Percentiles rank a stretch among this genome's conserved stretches.
Conservation (phyloP, 352 stramenopile genomes). For the Pythium plurisporium region DNA sequence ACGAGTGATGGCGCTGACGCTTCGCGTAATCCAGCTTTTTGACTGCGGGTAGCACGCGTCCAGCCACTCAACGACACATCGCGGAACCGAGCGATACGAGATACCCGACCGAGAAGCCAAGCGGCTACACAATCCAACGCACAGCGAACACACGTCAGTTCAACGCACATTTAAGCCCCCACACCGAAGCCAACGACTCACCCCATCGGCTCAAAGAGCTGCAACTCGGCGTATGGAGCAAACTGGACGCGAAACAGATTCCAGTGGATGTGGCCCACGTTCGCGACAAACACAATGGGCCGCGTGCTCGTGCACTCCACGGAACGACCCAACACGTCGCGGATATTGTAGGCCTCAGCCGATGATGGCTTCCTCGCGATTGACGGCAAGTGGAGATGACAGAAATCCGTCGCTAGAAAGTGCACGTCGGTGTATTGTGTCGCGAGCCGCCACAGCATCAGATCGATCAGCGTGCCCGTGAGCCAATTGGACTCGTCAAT, state of each 20-base stretch:
- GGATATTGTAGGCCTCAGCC: slow-evolving; percentile 32
- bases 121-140: slow-evolving; percentile 20
- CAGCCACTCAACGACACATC: slow-evolving; percentile 79
- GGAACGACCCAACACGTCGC: slow-evolving; percentile 61
- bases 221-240: slow-evolving; percentile 51
- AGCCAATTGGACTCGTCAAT: slow-evolving; percentile 83
- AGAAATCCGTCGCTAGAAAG: slow-evolving; percentile 87
- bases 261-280: slow-evolving; percentile 83
- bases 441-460: slow-evolving; percentile 80
- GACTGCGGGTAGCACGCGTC: slow-evolving; percentile 69
- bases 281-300: slow-evolving; percentile 82
- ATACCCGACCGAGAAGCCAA: slow-evolving; percentile 53
- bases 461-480: slow-evolving; percentile 77
- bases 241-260: slow-evolving; percentile 84
- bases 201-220: slow-evolving; percentile 90
- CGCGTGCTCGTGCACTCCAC: slow-evolving; percentile 53
- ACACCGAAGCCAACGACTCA: slow-evolving; percentile 12
- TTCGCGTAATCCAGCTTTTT: slow-evolving; percentile 45
- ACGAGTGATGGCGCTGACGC: slow-evolving; percentile 73
- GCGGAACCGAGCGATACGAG: slow-evolving; percentile 73
- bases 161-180: neutral
- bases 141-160: neutral
- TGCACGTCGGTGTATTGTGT: slow-evolving; percentile 58
- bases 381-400: slow-evolving; percentile 52
- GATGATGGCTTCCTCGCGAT: slow-evolving; percentile 8